Percentiles rank a stretch among this genome's conserved stretches.
Evolutionary conservation across 257 asterid genomes (phyloP).

Genomic region (Mitragyna speciosa): DNA sequence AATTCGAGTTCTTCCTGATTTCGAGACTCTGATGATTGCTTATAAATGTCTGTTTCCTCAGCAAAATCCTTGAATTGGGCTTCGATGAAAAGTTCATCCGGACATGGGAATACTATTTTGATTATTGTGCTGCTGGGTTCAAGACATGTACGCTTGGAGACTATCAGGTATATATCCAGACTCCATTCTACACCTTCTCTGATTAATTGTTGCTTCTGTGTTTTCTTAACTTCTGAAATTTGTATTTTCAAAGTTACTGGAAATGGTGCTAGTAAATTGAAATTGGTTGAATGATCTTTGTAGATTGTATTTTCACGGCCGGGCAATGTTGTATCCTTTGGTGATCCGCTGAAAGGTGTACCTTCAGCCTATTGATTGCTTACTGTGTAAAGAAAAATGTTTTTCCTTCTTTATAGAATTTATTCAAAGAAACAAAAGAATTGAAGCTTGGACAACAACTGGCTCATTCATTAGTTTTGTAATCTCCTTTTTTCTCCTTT

Average conservation of each 20-base stretch:
- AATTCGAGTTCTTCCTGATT: background rate
- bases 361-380: constrained; percentile 45
- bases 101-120: constrained; percentile 97
- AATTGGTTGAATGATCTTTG: background rate
- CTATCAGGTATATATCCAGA: constrained; percentile 59
- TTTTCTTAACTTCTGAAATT: background rate
- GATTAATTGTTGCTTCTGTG: too few species aligned
- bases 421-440: background rate
- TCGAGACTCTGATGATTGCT: constrained; percentile 10
- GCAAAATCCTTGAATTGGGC: constrained; percentile 75
- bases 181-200: background rate
- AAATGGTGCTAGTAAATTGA: background rate
- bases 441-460: background rate
- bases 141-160: constrained; percentile 81
- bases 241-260: background rate
- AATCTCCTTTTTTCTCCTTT: background rate
- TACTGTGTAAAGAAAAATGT: background rate
- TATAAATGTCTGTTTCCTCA: constrained; percentile 18
- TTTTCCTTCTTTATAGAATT: too few species aligned
- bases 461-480: background rate
- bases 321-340: constrained; percentile 72
- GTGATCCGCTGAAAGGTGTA: constrained; percentile 52
- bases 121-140: constrained; percentile 93
- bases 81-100: constrained; percentile 87
- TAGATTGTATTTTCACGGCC: constrained; percentile 88